A percentile compares a stretch with the other conserved stretches of the same genome.
phyloP scores from a whole-genome alignment of 2,329 filamentous ascomycete genomes.

The Clarireedia monteithiana region DNA sequence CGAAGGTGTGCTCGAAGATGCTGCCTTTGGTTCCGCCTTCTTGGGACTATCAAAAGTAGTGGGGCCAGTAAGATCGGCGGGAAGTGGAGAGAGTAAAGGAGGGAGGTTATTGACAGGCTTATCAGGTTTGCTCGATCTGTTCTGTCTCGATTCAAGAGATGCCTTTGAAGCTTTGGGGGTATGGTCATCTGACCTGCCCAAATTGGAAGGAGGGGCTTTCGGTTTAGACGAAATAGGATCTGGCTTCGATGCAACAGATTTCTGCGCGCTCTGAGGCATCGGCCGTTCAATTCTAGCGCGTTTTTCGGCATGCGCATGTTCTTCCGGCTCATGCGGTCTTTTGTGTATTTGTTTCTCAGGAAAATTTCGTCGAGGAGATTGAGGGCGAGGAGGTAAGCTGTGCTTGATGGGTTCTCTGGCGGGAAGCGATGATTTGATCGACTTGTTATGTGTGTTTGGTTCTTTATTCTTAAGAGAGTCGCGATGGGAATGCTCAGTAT shows the following conservation, averaged over 20 bases:
- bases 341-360: conserved; percentile 19
- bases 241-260: conserved; percentile 13
- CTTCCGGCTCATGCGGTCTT: conserved; percentile 22
- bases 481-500: neutral
- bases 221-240: conserved; percentile 12
- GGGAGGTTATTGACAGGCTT: conserved; percentile 7
- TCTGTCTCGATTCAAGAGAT: conserved; percentile 2
- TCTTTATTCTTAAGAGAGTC: conserved; percentile 2
- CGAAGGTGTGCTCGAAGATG: conserved; percentile 15
- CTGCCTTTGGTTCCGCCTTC: conserved; percentile 2
- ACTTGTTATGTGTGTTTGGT: neutral
- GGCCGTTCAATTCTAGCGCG: conserved; percentile 22
- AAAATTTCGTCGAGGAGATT: conserved; percentile 17
- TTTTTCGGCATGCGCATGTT: conserved; percentile 23
- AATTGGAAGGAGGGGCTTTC: conserved; percentile 15
- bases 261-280: conserved; percentile 11
- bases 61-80: conserved; percentile 2
- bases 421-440: conserved; percentile 3
- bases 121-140: neutral
- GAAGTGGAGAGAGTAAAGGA: conserved; percentile 10
- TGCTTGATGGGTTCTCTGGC: conserved; percentile 18
- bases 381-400: conserved; percentile 23
- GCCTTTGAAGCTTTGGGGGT: conserved; percentile 11
- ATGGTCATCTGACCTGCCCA: conserved; percentile 14
- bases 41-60: conserved; percentile 6